phyloP scores from a whole-genome alignment of 2,329 filamentous ascomycete species.

The Lasiodiplodia sp. region DNA sequence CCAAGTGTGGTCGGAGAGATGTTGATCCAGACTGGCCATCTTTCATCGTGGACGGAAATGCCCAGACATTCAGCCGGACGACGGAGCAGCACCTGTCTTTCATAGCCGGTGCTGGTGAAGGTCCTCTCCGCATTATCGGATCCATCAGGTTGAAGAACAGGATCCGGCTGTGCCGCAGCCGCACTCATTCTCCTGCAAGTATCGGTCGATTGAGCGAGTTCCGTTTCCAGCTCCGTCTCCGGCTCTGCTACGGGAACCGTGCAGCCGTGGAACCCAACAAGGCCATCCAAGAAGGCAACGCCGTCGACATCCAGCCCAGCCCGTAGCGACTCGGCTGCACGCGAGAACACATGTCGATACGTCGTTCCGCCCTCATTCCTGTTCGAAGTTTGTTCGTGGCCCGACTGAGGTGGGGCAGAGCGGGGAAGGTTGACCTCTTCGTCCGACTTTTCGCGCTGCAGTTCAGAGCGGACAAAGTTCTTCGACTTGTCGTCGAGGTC shows the following conservation, averaged over 20 bases:
- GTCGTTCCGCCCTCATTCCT: constrained; percentile 20
- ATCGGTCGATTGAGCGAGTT: background rate
- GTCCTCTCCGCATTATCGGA: constrained; percentile 3
- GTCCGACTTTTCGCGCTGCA: background rate
- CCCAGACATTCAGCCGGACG: background rate
- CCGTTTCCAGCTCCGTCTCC: constrained; percentile 32
- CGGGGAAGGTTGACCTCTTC: background rate
- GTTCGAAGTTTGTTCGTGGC: background rate
- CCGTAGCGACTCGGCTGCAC: constrained; percentile 32
- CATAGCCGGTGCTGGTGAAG: constrained; percentile 12
- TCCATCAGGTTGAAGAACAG: background rate
- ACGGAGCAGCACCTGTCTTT: background rate
- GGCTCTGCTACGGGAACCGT: constrained; percentile 31
- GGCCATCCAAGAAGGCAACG: constrained; percentile 33
- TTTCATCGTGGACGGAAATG: background rate
- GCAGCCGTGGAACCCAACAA: constrained; percentile 33
- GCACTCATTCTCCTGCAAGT: background rate
- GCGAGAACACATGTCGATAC: constrained; percentile 33
- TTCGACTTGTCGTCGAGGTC: too few species aligned
- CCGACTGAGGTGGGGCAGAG: background rate
- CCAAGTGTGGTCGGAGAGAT: constrained; percentile 24
- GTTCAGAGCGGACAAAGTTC: too few species aligned
- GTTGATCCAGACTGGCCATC: background rate
- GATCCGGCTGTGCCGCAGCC: background rate
- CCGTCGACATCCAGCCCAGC: constrained; percentile 29